A percentile compares a stretch with the other conserved stretches of the same genome.
Conservation (phyloP, 192 early-diverging fungal species). For the Coemansia sp. region DNA sequence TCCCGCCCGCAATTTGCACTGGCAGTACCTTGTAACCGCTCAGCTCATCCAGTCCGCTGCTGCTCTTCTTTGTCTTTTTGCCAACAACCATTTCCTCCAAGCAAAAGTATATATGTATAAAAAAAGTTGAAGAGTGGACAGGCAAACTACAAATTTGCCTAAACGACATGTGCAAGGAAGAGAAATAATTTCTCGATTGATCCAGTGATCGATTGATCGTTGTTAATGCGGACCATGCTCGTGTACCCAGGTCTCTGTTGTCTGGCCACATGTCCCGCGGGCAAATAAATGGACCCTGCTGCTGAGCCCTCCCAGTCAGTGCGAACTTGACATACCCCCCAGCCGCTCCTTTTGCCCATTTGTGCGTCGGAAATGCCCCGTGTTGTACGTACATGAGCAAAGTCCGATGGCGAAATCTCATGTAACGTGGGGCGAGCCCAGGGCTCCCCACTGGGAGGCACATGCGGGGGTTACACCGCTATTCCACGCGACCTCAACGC, state of each 20-base stretch:
- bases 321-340: background rate
- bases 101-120: background rate
- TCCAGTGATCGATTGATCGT: background rate
- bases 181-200: background rate
- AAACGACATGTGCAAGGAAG: background rate
- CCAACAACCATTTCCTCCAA: conserved; percentile 21
- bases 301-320: background rate
- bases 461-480: background rate
- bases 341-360: background rate
- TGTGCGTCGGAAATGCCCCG: background rate
- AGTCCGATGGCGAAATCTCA: background rate
- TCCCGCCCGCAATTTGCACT: conserved; percentile 36
- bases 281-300: background rate
- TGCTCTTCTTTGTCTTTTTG: conserved; percentile 25
- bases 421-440: background rate
- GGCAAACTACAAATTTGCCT: background rate
- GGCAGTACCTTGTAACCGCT: conserved; percentile 63
- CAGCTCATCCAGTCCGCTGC: conserved; percentile 51
- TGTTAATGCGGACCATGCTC: no score
- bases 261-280: background rate
- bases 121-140: background rate
- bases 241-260: background rate
- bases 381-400: background rate
- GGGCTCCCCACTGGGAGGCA: background rate
- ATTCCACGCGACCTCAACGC: background rate